These are phyloP conservation scores for Tulasnella sp. DNA, from an alignment of 768 basidiomycete species.

Conservation along the genomic window DNA sequence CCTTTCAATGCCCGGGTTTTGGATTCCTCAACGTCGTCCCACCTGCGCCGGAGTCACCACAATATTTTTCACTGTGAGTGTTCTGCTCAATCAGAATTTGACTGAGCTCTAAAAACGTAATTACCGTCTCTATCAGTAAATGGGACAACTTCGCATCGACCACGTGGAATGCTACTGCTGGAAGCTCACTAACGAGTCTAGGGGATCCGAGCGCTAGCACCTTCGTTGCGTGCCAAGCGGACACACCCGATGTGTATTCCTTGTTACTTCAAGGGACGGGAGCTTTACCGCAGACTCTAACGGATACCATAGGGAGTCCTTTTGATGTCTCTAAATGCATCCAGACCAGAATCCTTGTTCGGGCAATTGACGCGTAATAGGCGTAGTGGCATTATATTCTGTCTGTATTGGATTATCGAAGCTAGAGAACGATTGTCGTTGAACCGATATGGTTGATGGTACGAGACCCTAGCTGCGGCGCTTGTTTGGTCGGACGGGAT, in stretches of 20 bases:
- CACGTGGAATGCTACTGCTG: background rate
- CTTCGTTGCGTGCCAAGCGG: background rate
- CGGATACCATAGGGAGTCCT: background rate
- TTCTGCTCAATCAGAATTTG: background rate
- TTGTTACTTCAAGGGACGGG: background rate
- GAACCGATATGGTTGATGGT: too few relatives aligned
- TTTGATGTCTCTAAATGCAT: background rate
- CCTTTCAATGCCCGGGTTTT: background rate
- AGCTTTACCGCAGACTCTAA: background rate
- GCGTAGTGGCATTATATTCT: background rate
- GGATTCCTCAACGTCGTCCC: background rate
- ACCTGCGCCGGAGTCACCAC: background rate
- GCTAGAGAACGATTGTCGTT: too few relatives aligned
- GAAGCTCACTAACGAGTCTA: background rate
- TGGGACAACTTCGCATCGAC: background rate
- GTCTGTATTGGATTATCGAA: too few relatives aligned
- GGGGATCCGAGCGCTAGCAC: background rate
- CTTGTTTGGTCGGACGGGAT: too few relatives aligned
- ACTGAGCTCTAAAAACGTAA: background rate
- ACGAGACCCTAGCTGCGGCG: too few relatives aligned
- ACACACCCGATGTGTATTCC: background rate
- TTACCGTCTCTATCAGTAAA: background rate
- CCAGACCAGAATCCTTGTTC: background rate
- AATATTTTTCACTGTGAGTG: constrained; percentile 1
- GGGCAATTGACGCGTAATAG: background rate